Evolutionary conservation across 202 grass and related monocot species (phyloP).

Genomic region (Panicum virgatum): DNA sequence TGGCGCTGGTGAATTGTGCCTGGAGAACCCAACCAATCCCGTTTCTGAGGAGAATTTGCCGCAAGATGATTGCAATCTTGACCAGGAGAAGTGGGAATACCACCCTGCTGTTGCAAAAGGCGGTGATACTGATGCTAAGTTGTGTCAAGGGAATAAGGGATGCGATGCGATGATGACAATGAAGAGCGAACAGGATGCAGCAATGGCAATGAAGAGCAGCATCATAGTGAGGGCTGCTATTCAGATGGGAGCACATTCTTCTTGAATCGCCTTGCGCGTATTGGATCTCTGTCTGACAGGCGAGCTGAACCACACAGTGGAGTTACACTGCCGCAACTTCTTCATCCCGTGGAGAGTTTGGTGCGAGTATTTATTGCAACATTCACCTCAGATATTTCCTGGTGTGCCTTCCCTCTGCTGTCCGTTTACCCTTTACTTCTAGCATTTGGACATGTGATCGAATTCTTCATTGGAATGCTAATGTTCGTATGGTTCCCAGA

Average conservation of each 20-base stretch:
- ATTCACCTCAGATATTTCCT: slow-evolving; percentile 86
- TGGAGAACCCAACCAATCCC: neutral
- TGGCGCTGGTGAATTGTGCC: neutral
- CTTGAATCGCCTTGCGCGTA: slow-evolving; percentile 56
- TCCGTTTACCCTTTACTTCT: neutral
- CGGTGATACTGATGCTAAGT: neutral
- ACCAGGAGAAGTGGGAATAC: neutral
- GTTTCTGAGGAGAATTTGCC: neutral
- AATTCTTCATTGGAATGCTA: slow-evolving; percentile 26
- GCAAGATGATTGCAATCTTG: slow-evolving; percentile 18
- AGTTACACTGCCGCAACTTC: slow-evolving; percentile 78
- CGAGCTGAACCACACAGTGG: slow-evolving; percentile 17
- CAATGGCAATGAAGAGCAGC: slow-evolving; percentile 7
- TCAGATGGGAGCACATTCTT: slow-evolving; percentile 86
- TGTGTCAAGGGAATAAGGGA: slow-evolving; percentile 8
- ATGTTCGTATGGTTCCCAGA: slow-evolving; percentile 42
- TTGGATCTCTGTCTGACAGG: slow-evolving; percentile 7
- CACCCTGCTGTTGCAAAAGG: neutral
- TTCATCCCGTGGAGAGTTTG: slow-evolving; percentile 60
- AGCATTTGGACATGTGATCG: neutral
- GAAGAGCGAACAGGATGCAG: neutral
- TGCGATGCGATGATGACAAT: neutral
- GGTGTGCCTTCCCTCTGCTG: slow-evolving; percentile 40
- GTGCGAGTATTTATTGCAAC: slow-evolving; percentile 76
- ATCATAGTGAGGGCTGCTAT: slow-evolving; percentile 29